Evolutionary conservation across 148 eudicot species (phyloP).

Genomic region (Rhododendron kiyosumense): DNA sequence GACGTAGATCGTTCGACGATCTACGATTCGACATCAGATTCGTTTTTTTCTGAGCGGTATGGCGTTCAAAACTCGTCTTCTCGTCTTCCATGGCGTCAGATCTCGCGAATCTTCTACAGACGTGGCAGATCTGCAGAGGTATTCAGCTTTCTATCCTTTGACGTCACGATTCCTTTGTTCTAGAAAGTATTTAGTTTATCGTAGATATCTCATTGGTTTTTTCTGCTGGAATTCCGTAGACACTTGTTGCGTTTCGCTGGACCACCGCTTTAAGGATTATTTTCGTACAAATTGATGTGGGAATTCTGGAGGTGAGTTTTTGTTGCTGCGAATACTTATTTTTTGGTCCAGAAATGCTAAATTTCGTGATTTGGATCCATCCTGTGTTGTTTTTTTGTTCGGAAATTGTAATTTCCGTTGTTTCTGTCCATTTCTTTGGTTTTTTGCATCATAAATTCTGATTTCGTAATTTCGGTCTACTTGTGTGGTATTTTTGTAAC

Average conservation of each 20-base stretch:
- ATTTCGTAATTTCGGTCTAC: not conserved
- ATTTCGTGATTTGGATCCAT: not conserved
- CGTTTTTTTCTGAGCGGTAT: not conserved
- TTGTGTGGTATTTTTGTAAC: not conserved
- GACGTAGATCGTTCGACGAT: constrained; percentile 19
- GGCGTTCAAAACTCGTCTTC: not conserved
- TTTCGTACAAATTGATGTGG: not conserved
- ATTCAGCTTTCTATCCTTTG: not conserved
- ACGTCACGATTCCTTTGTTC: not conserved
- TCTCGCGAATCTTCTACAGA: not conserved
- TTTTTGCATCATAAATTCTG: not conserved
- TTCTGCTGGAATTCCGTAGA: not conserved
- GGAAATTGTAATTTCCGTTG: too few species aligned
- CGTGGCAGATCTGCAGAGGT: not conserved
- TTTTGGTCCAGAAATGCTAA: not conserved
- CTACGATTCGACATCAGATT: constrained; percentile 19
- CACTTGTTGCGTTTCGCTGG: not conserved
- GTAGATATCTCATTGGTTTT: not conserved
- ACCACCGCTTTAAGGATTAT: not conserved
- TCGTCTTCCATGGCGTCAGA: not conserved
- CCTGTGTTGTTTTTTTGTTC: not conserved
- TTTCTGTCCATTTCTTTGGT: not conserved
- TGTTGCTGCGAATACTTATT: not conserved
- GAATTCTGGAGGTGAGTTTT: not conserved
- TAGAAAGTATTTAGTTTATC: not conserved